Evolutionary conservation across 805 yeast genomes (phyloP).

Genomic region (Lipomyces starkeyi): DNA sequence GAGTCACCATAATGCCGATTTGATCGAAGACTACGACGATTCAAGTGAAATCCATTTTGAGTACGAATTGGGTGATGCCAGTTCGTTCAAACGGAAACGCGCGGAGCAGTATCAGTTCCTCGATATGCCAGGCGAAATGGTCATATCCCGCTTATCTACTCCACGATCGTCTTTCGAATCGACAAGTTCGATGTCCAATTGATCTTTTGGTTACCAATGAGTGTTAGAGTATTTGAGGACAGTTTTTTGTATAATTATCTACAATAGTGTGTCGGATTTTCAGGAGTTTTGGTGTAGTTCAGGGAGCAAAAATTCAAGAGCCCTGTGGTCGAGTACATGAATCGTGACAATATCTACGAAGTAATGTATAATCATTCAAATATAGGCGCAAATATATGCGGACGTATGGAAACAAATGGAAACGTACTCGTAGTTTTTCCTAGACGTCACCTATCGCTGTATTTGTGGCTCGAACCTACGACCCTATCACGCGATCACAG

Average conservation of each 20-base stretch:
- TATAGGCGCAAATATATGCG: not conserved
- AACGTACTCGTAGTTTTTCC: too few relatives aligned
- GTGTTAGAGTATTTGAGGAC: not conserved
- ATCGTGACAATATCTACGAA: not conserved
- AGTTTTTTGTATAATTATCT: not conserved
- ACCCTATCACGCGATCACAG: too few relatives aligned
- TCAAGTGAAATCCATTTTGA: constrained; percentile 15
- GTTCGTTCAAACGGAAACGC: constrained; percentile 6
- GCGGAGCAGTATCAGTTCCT: not conserved
- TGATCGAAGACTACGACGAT: constrained; percentile 18
- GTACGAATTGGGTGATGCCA: constrained; percentile 21
- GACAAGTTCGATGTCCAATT: not conserved
- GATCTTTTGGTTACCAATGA: not conserved
- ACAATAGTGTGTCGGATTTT: not conserved
- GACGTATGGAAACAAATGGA: too few relatives aligned
- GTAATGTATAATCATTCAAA: not conserved
- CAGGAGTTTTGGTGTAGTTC: not conserved
- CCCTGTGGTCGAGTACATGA: not conserved
- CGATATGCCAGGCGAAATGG: constrained; percentile 21
- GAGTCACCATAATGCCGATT: constrained; percentile 9
- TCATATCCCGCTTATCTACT: constrained; percentile 15
- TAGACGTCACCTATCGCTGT: too few relatives aligned
- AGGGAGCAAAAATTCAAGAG: not conserved
- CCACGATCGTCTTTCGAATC: constrained; percentile 26
- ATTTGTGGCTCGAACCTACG: too few relatives aligned